Conservation (phyloP, 805 yeast species). For the Wickerhamiella azymoides region DNA sequence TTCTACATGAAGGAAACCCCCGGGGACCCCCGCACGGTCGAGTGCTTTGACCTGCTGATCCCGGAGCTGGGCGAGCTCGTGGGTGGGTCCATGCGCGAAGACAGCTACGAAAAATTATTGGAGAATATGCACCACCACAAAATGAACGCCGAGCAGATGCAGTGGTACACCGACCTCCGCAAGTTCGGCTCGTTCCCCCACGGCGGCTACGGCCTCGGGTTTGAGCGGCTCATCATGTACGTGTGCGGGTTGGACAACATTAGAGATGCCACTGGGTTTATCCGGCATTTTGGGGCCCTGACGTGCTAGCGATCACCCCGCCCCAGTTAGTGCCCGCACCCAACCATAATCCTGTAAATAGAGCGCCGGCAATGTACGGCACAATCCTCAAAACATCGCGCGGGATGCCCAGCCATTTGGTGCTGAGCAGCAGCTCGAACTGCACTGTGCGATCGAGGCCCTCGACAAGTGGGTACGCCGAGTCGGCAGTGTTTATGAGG, state of each 20-base stretch:
- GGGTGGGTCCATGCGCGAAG: conserved; percentile 91
- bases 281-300: conserved; percentile 51
- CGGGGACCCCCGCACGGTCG: conserved; percentile 29
- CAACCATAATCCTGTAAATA: background rate
- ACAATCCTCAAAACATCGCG: conserved; percentile 1
- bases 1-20: conserved; percentile 69
- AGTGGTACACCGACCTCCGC: conserved; percentile 72
- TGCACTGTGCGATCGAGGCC: background rate
- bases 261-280: conserved; percentile 77
- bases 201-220: conserved; percentile 95
- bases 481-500: background rate
- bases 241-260: conserved; percentile 64
- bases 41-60: conserved; percentile 75
- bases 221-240: conserved; percentile 70
- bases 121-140: conserved; percentile 37
- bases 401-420: conserved; percentile 2
- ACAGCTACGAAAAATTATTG: conserved; percentile 35
- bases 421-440: conserved; percentile 1
- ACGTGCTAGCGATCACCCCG: conserved; percentile 30
- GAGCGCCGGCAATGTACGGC: background rate
- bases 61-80: conserved; percentile 89
- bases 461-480: background rate
- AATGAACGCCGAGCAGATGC: conserved; percentile 44
- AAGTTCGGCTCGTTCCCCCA: conserved; percentile 76
- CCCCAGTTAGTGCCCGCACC: too few relatives aligned